Evolutionary conservation across 495 filamentous ascomycete species (phyloP).

Genomic region (Articulospora tetracladia): DNA sequence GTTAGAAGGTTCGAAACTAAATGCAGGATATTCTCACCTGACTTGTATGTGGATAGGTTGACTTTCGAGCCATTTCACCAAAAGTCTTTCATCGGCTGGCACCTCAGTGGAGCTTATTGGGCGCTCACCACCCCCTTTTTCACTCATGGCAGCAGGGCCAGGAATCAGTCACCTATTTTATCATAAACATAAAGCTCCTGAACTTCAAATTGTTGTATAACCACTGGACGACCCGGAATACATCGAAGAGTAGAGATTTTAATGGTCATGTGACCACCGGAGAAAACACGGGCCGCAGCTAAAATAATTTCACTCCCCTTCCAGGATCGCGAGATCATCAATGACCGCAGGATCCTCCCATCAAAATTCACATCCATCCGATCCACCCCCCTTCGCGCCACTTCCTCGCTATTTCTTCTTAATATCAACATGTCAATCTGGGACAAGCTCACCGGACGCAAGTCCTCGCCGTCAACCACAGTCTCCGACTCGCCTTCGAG

Average conservation of each 20-base stretch:
- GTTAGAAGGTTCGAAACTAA: conserved; percentile 1
- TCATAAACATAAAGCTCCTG: background rate
- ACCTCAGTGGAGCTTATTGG: background rate
- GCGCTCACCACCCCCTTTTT: background rate
- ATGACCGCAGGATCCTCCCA: background rate
- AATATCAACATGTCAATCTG: conserved; percentile 66
- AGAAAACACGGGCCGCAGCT: background rate
- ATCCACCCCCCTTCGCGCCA: background rate
- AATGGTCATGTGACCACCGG: background rate
- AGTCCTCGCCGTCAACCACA: conserved; percentile 38
- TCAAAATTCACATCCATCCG: background rate
- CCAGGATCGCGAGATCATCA: background rate
- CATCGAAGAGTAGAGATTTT: background rate
- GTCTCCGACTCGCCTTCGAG: conserved; percentile 23
- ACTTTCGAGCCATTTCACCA: conserved; percentile 33
- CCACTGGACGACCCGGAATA: too few relatives aligned
- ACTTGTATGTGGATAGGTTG: conserved; percentile 26
- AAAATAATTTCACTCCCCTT: conserved; percentile 1
- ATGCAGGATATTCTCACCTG: conserved; percentile 19
- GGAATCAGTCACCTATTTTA: background rate
- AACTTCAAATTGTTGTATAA: background rate
- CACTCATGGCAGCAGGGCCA: background rate
- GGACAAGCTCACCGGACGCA: conserved; percentile 83
- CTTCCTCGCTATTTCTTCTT: background rate
- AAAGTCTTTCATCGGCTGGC: conserved; percentile 17